These are phyloP conservation scores for Fusarium coffeatum DNA, from an alignment of 2,329 filamentous ascomycete species.

Conservation along the genomic window DNA sequence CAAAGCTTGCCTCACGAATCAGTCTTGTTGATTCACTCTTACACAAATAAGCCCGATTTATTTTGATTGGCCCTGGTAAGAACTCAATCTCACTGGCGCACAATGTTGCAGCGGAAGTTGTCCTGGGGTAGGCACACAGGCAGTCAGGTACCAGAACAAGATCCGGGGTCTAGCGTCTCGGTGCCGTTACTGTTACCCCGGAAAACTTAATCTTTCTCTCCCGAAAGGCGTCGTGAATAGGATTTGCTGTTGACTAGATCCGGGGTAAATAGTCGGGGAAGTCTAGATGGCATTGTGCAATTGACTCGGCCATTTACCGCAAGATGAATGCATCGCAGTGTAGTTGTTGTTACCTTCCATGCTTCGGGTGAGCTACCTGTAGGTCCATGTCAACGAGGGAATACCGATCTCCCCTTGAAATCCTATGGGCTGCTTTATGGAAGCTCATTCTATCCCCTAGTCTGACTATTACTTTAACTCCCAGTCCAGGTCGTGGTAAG, in stretches of 20 bases:
- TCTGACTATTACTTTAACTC: too few relatives aligned
- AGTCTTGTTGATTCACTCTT: neutral
- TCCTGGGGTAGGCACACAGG: neutral
- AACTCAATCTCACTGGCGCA: neutral
- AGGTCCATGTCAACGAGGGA: fast-evolving
- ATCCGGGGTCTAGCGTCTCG: constrained; percentile 17
- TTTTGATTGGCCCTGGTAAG: neutral
- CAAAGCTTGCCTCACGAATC: neutral
- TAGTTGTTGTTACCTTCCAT: neutral
- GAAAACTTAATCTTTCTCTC: constrained; percentile 1
- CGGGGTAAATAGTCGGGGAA: neutral
- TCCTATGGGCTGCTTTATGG: too few relatives aligned
- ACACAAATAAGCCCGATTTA: neutral
- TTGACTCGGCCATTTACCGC: neutral
- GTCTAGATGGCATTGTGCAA: neutral
- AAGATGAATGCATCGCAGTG: neutral
- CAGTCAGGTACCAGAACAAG: constrained; percentile 10
- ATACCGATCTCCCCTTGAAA: too few relatives aligned
- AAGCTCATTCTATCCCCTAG: too few relatives aligned
- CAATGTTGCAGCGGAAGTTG: neutral
- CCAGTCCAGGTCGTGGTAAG: fast-evolving
- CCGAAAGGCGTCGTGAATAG: neutral
- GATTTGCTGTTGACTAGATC: neutral
- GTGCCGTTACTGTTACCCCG: constrained; percentile 28
- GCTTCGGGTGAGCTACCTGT: neutral